Percentiles rank a stretch among this genome's conserved stretches.
Evolutionary conservation across 2,329 filamentous ascomycete species (phyloP).

Genomic region (Pseudogymnoascus sp.): DNA sequence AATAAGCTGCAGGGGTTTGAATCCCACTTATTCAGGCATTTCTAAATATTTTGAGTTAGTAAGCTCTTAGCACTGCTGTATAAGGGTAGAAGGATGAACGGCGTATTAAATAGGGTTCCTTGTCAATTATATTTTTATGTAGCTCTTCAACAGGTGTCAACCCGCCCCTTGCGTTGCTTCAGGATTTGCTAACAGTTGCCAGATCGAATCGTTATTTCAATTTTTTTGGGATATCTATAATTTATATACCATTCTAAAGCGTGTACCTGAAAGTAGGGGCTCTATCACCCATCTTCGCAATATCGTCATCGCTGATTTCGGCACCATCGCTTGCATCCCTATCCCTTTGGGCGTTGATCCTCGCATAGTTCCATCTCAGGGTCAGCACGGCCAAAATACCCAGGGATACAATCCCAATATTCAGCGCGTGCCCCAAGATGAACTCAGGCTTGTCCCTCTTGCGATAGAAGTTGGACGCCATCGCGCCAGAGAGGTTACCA

Average conservation of each 20-base stretch:
- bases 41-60: background rate
- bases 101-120: background rate
- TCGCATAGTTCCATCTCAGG: conserved; percentile 41
- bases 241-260: conserved; percentile 1
- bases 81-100: background rate
- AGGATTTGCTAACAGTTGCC: background rate
- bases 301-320: conserved; percentile 36
- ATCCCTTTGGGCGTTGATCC: conserved; percentile 40
- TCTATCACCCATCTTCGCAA: conserved; percentile 43
- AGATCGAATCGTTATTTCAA: background rate
- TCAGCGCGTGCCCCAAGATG: conserved; percentile 42
- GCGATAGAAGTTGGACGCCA: conserved; percentile 67
- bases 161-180: background rate
- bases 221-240: background rate
- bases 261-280: conserved; percentile 42
- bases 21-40: background rate
- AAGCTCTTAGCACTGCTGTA: background rate
- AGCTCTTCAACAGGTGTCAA: background rate
- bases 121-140: background rate
- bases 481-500: conserved; percentile 55
- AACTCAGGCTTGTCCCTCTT: conserved; percentile 42
- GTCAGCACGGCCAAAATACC: conserved; percentile 38
- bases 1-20: background rate
- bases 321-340: conserved; percentile 24
- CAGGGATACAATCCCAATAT: conserved; percentile 41